These are phyloP conservation scores for Bolboschoenoplectus hybrid DNA, from an alignment of 202 grass and related monocot species.

Conservation along the genomic window DNA sequence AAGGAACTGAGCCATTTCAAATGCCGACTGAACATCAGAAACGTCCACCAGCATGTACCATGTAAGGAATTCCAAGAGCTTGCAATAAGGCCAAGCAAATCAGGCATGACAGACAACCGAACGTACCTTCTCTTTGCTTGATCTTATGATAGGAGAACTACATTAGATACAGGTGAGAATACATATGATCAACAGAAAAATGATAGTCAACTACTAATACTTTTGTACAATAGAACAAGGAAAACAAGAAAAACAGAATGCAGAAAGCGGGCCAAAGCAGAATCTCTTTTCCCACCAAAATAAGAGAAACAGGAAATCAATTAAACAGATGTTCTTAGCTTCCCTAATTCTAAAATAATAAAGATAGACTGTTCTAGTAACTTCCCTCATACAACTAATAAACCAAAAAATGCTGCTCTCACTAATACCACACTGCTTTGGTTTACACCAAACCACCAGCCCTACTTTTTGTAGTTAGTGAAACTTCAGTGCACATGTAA, in stretches of 20 bases:
- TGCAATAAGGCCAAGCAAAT: background rate
- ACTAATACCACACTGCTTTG: background rate
- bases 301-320: background rate
- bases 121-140: constrained; percentile 13
- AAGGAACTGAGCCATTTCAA: background rate
- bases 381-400: background rate
- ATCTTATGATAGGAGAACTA: constrained; percentile 17
- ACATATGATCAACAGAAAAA: background rate
- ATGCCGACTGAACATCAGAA: background rate
- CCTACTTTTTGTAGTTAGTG: background rate
- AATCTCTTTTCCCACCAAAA: background rate
- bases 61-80: background rate
- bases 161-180: background rate
- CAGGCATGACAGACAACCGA: background rate
- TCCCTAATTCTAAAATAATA: constrained; percentile 24
- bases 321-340: background rate
- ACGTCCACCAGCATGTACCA: background rate
- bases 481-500: background rate
- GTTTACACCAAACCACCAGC: background rate
- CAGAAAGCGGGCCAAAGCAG: background rate
- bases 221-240: constrained; percentile 3
- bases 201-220: background rate
- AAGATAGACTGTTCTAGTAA: background rate
- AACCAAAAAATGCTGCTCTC: background rate
- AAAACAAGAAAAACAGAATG: background rate